Evolutionary conservation across 768 basidiomycete genomes (phyloP), one percentile per base, ranked within the genome.

Genomic region (Amanita inopinata): DNA sequence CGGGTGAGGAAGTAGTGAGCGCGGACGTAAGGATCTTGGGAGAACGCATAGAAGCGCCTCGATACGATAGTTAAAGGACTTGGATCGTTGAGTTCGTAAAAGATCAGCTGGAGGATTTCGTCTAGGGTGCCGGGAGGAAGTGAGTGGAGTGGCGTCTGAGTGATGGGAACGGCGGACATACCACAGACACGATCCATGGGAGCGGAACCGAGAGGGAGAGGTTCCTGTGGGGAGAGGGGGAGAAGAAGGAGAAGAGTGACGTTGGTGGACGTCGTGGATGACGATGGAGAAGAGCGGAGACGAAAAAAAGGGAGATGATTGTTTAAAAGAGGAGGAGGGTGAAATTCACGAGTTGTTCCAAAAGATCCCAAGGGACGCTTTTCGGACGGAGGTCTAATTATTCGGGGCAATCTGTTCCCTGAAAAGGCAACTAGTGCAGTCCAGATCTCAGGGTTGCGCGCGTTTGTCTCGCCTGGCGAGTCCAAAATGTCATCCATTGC

Each of bases 1-100:
- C 83, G 80, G 50, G 68, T 61, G 51, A 88, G 73, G 59, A 88
- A 87, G 61, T 87, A 88, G 54, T 74, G 74, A 6, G 84, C 82
- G 49, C 83, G 73, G 49, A 83, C 75, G 56, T 84, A 86, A 45
- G 83, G 73, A 61, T 83, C 83, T 58, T 71, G 71, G 8, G 80
- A 77, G 61, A 87, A 76, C 8, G 62, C 55, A 51, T 76, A 56
- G 54, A 78, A 70, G 46, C 80, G 79, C 51, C 67, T 76, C 23
- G 71, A 80, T 35, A 70, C 61, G 41, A 70, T 68, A 4, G 71
- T 71, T 54, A 88, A 65, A 18, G 73, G 56, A 37, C 68, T 67
- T 28, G 84, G 84, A 59, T 81, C 76, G 51, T 69, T 61, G 41
- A 86, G 72, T 54, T 83, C 77, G 61, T 76, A 82, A 58, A 87